Conservation (phyloP, 2,329 filamentous ascomycete genomes). For the Pyrenophora teres region DNA sequence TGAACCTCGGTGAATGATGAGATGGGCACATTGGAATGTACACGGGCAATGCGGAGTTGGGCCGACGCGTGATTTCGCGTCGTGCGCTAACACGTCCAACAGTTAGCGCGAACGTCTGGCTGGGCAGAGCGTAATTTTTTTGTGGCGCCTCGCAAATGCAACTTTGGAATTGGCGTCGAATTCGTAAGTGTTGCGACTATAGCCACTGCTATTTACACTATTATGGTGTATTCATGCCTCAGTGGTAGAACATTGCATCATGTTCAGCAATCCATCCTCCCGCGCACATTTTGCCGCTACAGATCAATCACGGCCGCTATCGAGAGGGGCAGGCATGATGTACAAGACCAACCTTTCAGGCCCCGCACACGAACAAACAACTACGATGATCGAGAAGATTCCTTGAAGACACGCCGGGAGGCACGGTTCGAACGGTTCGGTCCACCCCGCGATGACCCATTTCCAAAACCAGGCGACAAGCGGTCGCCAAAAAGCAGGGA, state of each 20-base stretch:
- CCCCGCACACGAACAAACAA: conserved; percentile 11
- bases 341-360: conserved; percentile 15
- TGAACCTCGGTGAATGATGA: background rate
- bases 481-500: background rate
- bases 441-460: conserved; percentile 5
- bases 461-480: background rate
- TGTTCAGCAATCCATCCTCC: conserved; percentile 15
- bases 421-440: conserved; percentile 14
- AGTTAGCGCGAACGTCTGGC: conserved; percentile 8
- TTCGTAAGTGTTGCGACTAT: background rate
- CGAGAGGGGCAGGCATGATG: conserved; percentile 32
- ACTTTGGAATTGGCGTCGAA: background rate
- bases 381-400: background rate
- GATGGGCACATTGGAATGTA: background rate
- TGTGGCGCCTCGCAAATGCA: background rate
- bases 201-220: conserved; percentile 1
- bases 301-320: conserved; percentile 43
- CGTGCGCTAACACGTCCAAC: background rate
- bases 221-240: conserved; percentile 28
- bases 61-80: conserved; percentile 21
- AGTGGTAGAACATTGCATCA: conserved; percentile 24
- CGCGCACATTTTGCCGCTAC: conserved; percentile 29
- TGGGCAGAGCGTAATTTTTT: conserved; percentile 13
- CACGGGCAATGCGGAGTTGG: background rate
- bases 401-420: conserved; percentile 6